Evolutionary conservation across 2,329 filamentous ascomycete genomes (phyloP), one percentile per base, ranked within the genome.

Genomic region (Metarhizium anisopliae): DNA sequence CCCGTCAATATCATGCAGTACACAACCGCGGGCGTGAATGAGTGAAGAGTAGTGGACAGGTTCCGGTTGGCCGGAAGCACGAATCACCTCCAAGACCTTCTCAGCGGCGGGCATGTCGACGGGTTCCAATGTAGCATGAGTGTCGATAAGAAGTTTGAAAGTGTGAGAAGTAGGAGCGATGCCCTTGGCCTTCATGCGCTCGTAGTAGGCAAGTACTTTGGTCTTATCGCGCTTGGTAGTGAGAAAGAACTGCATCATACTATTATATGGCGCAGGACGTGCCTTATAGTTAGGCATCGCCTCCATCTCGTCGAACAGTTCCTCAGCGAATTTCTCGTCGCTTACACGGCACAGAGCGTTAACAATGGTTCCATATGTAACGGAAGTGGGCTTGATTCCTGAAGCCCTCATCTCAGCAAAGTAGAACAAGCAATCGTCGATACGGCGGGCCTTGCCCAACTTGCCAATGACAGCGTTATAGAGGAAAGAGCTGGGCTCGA

Each of bases 291-390:
- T 99, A 56, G 91, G 87, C 87, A 95, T 96, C 50, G 87, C 84
- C 77, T 99, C 94, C 94, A 99, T 99, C 76, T 99, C 94, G 67
- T 97, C 91, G 67, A 99, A 99, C 64, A 97, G 84, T 72, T 97
- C 91, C 68, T 96, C 94, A 32, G 94, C 94, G 69, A 96, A 96
- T 68, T 93, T 95, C 75, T 97, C 93, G 64, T 99, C 94, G 62
- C 91, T 96, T 55, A 97, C 94, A 64, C 94, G 89, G 79, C 92
- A 96, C 14, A 99, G 82, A 29, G 94, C 94, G 65, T 99, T 99
- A 74, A 99, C 93, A 65, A 99, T 92, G 13, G 94, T 99, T 59
- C 94, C 94, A 66, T 99, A 99, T 0, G 94, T 99, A 56, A 99
- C 94, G 51, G 91, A 96, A 0, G 94, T 99, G 2, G 94, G 94